These are phyloP conservation scores for Beta lomatogona DNA, from an alignment of 179 eudicot genomes.

Conservation along the genomic window DNA sequence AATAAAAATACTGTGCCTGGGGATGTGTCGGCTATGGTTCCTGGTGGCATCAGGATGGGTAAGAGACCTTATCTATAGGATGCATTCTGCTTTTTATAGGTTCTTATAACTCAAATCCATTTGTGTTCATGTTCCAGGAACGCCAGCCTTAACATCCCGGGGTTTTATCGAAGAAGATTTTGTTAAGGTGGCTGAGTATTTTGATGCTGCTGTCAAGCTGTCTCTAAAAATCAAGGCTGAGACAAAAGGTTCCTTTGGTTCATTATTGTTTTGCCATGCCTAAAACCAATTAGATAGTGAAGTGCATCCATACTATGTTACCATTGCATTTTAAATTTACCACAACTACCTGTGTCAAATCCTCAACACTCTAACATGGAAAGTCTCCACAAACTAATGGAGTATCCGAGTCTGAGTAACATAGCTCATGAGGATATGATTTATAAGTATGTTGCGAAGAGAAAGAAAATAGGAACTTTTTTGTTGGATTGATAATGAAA, in stretches of 20 bases:
- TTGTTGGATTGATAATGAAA: too few relatives aligned
- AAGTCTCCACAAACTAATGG: too few relatives aligned
- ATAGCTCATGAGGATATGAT: too few relatives aligned
- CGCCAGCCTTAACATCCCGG: conserved; percentile 94
- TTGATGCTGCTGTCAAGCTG: conserved; percentile 84
- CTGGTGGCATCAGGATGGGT: conserved; percentile 99
- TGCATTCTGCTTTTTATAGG: background rate
- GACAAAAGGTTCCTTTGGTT: conserved; percentile 51
- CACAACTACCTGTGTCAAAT: too few relatives aligned
- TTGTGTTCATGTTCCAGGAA: conserved; percentile 48
- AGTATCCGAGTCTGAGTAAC: too few relatives aligned
- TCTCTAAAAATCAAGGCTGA: conserved; percentile 75
- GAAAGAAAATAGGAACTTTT: background rate
- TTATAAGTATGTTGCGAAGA: background rate
- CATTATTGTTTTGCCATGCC: background rate
- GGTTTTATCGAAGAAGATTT: conserved; percentile 93
- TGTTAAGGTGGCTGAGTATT: conserved; percentile 87
- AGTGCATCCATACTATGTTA: background rate
- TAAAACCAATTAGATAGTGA: background rate
- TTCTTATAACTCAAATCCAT: background rate
- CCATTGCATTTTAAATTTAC: too few relatives aligned
- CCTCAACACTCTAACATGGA: too few relatives aligned
- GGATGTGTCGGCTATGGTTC: conserved; percentile 99
- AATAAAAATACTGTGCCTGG: conserved; percentile 99
- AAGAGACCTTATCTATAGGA: background rate